Evolutionary conservation across 495 filamentous ascomycete genomes (phyloP).

Genomic region (Aspergillus conjunctus): DNA sequence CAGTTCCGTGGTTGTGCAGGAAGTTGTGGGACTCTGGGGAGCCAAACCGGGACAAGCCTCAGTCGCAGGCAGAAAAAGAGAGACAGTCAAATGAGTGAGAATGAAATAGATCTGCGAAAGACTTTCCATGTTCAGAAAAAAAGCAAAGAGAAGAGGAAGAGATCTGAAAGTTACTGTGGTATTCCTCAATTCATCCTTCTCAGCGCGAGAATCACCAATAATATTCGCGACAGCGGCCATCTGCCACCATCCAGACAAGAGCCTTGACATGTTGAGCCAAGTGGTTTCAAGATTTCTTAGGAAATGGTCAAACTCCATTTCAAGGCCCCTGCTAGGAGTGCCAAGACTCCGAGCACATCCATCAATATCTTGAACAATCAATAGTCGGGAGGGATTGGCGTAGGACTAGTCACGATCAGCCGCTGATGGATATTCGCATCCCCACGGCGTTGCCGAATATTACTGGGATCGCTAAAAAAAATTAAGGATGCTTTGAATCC

Average conservation of each 20-base stretch:
- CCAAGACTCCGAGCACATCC: conserved; percentile 6
- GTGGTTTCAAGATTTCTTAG: conserved; percentile 20
- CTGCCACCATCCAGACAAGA: conserved; percentile 9
- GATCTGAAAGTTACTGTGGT: neutral
- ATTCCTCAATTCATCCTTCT: neutral
- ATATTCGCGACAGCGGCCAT: too few species aligned
- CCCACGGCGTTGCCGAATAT: neutral
- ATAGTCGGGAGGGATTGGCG: conserved; percentile 1
- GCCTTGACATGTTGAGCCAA: conserved; percentile 17
- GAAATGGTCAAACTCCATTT: neutral
- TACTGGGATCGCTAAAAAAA: conserved; percentile 7
- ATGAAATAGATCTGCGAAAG: too few species aligned
- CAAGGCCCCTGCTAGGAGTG: neutral
- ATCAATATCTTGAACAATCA: conserved; percentile 10
- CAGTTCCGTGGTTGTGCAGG: too few species aligned
- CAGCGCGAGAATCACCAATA: neutral
- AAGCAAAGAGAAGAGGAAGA: neutral
- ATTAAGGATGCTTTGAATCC: conserved; percentile 3
- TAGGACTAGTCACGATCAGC: neutral
- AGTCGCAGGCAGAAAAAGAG: too few species aligned
- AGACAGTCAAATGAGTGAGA: too few species aligned
- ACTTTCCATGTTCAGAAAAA: neutral
- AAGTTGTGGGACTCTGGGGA: too few species aligned
- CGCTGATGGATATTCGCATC: neutral
- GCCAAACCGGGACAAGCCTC: too few species aligned